These are phyloP conservation scores for Metschnikowia lunata DNA, from an alignment of 805 yeast species.

Conservation along the genomic window DNA sequence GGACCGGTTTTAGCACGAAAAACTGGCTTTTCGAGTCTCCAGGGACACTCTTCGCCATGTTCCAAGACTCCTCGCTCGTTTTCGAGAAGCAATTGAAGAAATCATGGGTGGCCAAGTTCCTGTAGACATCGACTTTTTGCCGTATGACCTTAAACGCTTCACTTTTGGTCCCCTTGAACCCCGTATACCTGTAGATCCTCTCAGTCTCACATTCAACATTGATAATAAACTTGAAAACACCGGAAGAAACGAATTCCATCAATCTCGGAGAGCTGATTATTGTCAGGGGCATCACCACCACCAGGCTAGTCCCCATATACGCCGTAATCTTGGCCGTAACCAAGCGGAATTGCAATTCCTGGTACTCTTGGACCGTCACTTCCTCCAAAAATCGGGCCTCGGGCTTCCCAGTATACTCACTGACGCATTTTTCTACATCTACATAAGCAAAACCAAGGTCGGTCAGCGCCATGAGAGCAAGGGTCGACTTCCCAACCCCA, in stretches of 20 bases:
- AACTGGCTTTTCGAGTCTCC: not conserved
- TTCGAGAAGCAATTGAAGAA: slow-evolving; percentile 15
- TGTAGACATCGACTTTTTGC: slow-evolving; percentile 4
- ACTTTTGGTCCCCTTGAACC: slow-evolving; percentile 6
- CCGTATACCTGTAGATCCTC: slow-evolving; percentile 12
- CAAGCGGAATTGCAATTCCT: slow-evolving; percentile 8
- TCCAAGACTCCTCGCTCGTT: not conserved
- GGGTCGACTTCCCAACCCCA: slow-evolving; percentile 19
- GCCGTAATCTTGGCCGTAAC: not conserved
- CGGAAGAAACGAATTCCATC: slow-evolving; percentile 6
- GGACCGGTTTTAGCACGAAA: slow-evolving; percentile 9
- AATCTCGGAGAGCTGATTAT: slow-evolving; percentile 7
- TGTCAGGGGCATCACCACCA: slow-evolving; percentile 13
- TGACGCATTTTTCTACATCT: slow-evolving; percentile 16
- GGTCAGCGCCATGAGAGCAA: slow-evolving; percentile 18
- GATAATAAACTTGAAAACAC: slow-evolving; percentile 8
- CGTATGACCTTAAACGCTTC: slow-evolving; percentile 10
- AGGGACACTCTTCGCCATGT: not conserved
- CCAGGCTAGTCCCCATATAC: slow-evolving; percentile 1
- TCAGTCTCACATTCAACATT: slow-evolving; percentile 17
- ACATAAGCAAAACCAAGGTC: slow-evolving; percentile 13
- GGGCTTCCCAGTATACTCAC: slow-evolving; percentile 10
- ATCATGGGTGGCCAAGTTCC: slow-evolving; percentile 9
- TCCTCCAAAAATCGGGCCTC: slow-evolving; percentile 10
- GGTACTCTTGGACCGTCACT: slow-evolving; percentile 5